Base-by-base conservation (phyloP, 805 yeast species). In the Candida nitratophila region DNA sequence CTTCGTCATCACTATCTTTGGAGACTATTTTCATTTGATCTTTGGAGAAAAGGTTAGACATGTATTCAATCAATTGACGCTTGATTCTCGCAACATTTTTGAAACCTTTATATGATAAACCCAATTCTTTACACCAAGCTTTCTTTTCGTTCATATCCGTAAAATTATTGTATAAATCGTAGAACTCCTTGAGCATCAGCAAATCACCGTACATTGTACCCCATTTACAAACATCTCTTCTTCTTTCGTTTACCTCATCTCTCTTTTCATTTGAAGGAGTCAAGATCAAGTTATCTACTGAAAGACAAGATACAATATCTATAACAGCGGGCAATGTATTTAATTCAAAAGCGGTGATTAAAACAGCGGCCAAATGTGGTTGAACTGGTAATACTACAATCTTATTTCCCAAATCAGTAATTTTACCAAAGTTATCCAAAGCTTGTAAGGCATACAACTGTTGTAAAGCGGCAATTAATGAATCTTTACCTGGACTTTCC, bases 371-470 rank as follows among this genome's bases (percentile, higher is more conserved):
- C 39, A 93, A 70, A 55, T 86, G 93, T 0, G 99, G 98, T n/a
- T 89, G 84, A 26, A 93, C 73, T 0, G 99, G 99, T 48, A 93
- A 68, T 15, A 87, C 74, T 0, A 95, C 88, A 91, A 93, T 88
- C 53, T 85, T 76, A 41, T 73, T 68, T n/a, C 99, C 99, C 31
- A 86, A 64, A 2, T 70, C 64, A 0, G 98, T 91, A 49, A 93
- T 80, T 24, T 74, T 67, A 1, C 98, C 98, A 1, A 63, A 53
- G 50, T 82, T 84, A 59, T 86, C 78, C 36, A 93, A 66, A 0
- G 99, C 98, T 8, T 81, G 81, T 37, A 93, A 67, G 10, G 87
- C 73, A 56, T 83, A 86, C 40, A 93, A 71, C 44, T 90, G 86
- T 45, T 80, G 78, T 44, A 93, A 69, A 0, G 96, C 95, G 41